Conservation (phyloP, 78 protist species). For the Tieghemostelium lacteum region DNA sequence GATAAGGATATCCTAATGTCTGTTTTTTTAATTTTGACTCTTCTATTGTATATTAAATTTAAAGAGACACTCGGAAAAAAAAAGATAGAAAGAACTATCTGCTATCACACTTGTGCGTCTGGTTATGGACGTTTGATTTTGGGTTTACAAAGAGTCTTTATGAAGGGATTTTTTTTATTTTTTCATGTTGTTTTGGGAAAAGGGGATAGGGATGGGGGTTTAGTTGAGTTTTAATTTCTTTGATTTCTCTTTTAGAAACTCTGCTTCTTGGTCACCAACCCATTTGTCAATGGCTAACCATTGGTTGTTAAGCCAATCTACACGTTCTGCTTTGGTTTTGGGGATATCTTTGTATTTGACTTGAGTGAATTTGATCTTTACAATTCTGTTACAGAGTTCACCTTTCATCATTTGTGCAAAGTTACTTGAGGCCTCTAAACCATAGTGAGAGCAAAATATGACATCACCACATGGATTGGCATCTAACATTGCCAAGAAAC, state of each 20-base stretch:
- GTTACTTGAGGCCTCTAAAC: conserved; percentile 62
- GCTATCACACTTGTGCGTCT: no score
- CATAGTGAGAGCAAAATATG: conserved; percentile 62
- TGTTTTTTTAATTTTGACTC: no score
- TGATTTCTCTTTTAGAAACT: background rate
- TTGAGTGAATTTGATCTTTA: conserved; percentile 49
- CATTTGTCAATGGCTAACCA: conserved; percentile 61
- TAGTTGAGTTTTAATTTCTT: no score
- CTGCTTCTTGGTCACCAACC: conserved; percentile 34
- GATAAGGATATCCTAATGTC: no score
- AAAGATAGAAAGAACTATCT: no score
- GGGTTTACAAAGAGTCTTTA: no score
- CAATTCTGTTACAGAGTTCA: conserved; percentile 56
- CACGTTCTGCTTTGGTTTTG: conserved; percentile 55
- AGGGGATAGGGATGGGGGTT: no score
- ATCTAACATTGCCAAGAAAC: conserved; percentile 53
- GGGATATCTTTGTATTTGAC: conserved; percentile 62
- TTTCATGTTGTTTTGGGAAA: no score
- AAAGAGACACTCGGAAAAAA: no score
- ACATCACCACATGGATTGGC: conserved; percentile 79
- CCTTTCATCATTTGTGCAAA: conserved; percentile 71
- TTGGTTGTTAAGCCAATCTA: conserved; percentile 31
- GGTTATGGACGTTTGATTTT: no score
- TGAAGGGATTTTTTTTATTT: no score
- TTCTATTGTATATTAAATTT: no score